Base-by-base conservation (phyloP, 2,329 filamentous ascomycete genomes). In the Pyricularia sp. region DNA sequence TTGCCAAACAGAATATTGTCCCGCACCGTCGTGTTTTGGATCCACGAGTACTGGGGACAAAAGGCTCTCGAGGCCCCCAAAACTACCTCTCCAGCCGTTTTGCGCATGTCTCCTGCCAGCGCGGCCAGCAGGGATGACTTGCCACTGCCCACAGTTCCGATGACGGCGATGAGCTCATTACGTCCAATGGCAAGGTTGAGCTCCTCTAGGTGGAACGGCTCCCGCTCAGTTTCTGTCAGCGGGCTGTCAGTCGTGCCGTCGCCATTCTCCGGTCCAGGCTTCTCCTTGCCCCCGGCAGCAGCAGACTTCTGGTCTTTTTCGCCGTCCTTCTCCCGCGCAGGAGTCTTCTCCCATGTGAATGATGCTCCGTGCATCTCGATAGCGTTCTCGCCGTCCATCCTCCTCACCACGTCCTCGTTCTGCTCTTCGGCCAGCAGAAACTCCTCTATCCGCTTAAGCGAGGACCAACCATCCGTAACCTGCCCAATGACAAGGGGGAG, bases 11-110 rank as follows among this genome's bases (percentile, higher is more conserved):
- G 76, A 66, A 99, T 96, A 71, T 99, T 99, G 40, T 96, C 86
- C 67, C 86, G 87, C 3, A 97, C 84, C 0, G 88, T 90, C 0
- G 91, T 83, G 71, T 97, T 97, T 73, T 97, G 93, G 62, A 99
- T 96, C 94, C 94, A 99, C 0, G 94, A 91, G 72, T 96, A 96
- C 73, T 99, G 93, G 0, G 93, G 93, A 69, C 94, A 97, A 71
- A 96, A 97, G 0, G 93, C 91, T 67, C 93, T 82, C 3, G 86
- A 88, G 0, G 91, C 91, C 55, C 93, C 90, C 69, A 94, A 83
- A 0, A 85, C 82, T 6, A 96, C 83, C 49, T 88, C 82, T 12
- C 92, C 92, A 3, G 77, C 78, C 0, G 90, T 96, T 73, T 88
- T 89, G 60, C 92, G 86, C 93, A 97, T 97, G 68, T 97, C 93